Evolutionary conservation across 108 stramenopile genomes (phyloP), one percentile per base, ranked within the genome.

Genomic region (Fragilariopsis cylindrus): DNA sequence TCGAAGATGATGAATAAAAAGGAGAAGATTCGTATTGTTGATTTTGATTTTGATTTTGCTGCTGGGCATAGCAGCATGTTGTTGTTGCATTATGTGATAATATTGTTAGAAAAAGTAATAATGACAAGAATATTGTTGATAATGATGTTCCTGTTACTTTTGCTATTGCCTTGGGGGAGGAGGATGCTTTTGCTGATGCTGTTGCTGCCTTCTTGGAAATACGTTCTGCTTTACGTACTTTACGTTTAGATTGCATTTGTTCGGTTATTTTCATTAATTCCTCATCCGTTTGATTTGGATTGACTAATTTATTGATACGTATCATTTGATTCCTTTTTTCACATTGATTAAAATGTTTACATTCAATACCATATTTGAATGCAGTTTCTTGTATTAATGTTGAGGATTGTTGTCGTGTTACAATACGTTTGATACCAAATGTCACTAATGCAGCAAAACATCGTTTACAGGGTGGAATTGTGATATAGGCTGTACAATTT

Each of bases 391-490:
- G 41, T 9, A 77, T 64, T 5, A 67, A 12, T n/a, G 21, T 30
- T 3, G 76, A 69, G 4, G 67, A 42, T 46, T 47, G 40, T 67
- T 62, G 72, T 39, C 73, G 73, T 40, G 73, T 80, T 39, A 91
- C 90, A 45, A 91, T 86, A 7, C 90, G 82, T 41, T 40, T 48
- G 45, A 88, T 83, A 3, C 88, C 87, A 65, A 87, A 78, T 30
- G 78, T 71, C 13, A 77, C 43, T 16, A 92, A 68, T 6, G 86
- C 82, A 3, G 77, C 85, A 65, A 92, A 89, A 69, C 91, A 92
- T 0, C 73, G 65, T 74, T 89, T 89, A 74, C 91, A 92, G 15
- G 91, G 91, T n/a, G 88, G 88, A 76, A 92, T 92, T 6, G 87
- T 88, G 16, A 91, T 87, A 55, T 88, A 88, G 2, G 80, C 83